Evolutionary conservation across 225 moss, liverwort and hornwort species (phyloP).

Genomic region (Pleurozium schreberi): DNA sequence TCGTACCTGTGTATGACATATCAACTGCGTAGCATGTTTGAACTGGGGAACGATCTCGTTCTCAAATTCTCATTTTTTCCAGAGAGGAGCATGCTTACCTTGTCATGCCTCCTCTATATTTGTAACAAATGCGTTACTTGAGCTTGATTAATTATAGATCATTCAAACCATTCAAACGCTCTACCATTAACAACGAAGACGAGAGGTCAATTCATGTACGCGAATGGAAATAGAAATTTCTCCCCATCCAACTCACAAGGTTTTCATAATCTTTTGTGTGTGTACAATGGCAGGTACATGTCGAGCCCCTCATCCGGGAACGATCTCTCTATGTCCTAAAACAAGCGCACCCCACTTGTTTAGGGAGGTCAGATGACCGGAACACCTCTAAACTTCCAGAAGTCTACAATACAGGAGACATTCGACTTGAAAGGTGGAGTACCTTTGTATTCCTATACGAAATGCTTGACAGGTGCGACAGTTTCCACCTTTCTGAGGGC

Average conservation of each 20-base stretch:
- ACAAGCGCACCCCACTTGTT: constrained; percentile 34
- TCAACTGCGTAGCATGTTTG: background rate
- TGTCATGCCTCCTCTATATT: background rate
- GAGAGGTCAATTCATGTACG: background rate
- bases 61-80: background rate
- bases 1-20: background rate
- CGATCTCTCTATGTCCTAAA: constrained; percentile 49
- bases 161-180: background rate
- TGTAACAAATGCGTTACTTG: background rate
- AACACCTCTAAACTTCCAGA: constrained; percentile 7
- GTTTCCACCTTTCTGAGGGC: constrained; percentile 33
- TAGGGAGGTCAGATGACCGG: background rate
- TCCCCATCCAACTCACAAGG: background rate
- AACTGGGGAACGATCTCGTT: background rate
- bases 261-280: background rate
- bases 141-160: background rate
- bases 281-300: constrained; percentile 42
- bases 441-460: constrained; percentile 62
- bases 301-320: constrained; percentile 47
- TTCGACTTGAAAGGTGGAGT: constrained; percentile 52
- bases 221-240: background rate
- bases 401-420: constrained; percentile 1
- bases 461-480: constrained; percentile 50
- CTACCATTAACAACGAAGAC: background rate
- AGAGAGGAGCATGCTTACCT: background rate